These are phyloP conservation scores for Carex parvula DNA, from an alignment of 176 grass and related monocot genomes.

Conservation along the genomic window DNA sequence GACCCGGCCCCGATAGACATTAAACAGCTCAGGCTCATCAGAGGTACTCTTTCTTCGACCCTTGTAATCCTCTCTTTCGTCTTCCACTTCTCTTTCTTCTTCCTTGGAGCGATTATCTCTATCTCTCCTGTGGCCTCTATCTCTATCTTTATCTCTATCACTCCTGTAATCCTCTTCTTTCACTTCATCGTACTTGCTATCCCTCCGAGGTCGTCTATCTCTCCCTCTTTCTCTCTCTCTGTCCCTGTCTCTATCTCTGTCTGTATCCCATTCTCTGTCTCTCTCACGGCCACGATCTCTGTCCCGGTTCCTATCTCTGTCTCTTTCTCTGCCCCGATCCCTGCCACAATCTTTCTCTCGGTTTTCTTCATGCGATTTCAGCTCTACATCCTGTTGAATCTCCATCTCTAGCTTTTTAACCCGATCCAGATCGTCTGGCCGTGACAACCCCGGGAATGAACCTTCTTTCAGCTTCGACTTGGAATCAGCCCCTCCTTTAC, in stretches of 20 bases:
- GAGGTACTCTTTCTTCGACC: conserved; percentile 21
- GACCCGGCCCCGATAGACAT: conserved; percentile 67
- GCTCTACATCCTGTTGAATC: conserved; percentile 58
- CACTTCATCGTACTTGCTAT: conserved; percentile 42
- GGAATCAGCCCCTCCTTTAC: not conserved
- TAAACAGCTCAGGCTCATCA: conserved; percentile 61
- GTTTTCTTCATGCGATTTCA: not conserved
- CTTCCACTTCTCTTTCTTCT: conserved; percentile 17
- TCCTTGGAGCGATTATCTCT: conserved; percentile 19
- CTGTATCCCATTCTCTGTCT: conserved; percentile 19
- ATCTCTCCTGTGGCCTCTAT: conserved; percentile 26
- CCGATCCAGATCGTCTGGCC: conserved; percentile 55
- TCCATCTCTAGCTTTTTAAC: conserved; percentile 61
- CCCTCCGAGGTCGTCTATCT: conserved; percentile 29
- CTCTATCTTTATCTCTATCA: conserved; percentile 12
- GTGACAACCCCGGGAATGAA: conserved; percentile 53
- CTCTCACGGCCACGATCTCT: conserved; percentile 17
- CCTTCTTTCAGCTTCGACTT: conserved; percentile 24
- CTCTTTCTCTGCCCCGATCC: conserved; percentile 16
- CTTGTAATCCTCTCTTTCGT: not conserved
- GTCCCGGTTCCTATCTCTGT: not conserved
- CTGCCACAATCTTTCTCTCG: conserved; percentile 27
- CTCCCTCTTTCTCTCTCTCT: conserved; percentile 25
- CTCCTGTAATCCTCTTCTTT: conserved; percentile 35
- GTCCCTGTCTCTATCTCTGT: conserved; percentile 23